A percentile compares a stretch with the other conserved stretches of the same genome.
Conservation (phyloP, 495 filamentous ascomycete genomes). For the Chaetomium cochliodes region DNA sequence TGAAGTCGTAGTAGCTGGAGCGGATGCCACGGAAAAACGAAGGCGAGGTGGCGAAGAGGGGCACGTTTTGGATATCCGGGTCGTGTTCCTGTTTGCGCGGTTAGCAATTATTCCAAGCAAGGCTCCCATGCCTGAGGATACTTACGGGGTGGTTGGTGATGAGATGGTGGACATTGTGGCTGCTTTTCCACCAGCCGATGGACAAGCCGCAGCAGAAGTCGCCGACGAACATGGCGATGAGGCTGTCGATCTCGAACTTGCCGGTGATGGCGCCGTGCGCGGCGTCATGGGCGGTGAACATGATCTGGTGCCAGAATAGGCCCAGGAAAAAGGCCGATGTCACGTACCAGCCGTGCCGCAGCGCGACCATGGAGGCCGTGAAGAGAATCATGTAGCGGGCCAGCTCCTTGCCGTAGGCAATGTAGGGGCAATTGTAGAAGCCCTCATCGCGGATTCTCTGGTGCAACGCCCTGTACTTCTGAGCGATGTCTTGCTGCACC, state of each 20-base stretch:
- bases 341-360: constrained; percentile 71
- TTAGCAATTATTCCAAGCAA: not conserved
- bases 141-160: constrained; percentile 82
- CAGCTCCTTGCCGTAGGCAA: constrained; percentile 71
- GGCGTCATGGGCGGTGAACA: constrained; percentile 94
- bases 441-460: constrained; percentile 67
- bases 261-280: constrained; percentile 98
- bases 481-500: constrained; percentile 73
- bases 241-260: constrained; percentile 72
- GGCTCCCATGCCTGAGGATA: not conserved
- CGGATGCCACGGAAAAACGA: constrained; percentile 72
- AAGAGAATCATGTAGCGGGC: constrained; percentile 76
- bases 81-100: constrained; percentile 62
- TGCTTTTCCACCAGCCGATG: constrained; percentile 96
- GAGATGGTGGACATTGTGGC: constrained; percentile 97
- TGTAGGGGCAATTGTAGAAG: constrained; percentile 84
- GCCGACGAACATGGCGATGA: constrained; percentile 86
- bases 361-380: constrained; percentile 56
- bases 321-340: constrained; percentile 75
- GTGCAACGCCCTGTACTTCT: constrained; percentile 74
- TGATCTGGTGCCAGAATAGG: constrained; percentile 89
- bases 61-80: constrained; percentile 94
- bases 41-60: constrained; percentile 89
- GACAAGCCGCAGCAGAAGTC: constrained; percentile 87
- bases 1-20: constrained; percentile 83